Percentiles rank a stretch among this genome's conserved stretches.
phyloP scores from a whole-genome alignment of 208 protist genomes.

The Acanthamoeba quina region DNA sequence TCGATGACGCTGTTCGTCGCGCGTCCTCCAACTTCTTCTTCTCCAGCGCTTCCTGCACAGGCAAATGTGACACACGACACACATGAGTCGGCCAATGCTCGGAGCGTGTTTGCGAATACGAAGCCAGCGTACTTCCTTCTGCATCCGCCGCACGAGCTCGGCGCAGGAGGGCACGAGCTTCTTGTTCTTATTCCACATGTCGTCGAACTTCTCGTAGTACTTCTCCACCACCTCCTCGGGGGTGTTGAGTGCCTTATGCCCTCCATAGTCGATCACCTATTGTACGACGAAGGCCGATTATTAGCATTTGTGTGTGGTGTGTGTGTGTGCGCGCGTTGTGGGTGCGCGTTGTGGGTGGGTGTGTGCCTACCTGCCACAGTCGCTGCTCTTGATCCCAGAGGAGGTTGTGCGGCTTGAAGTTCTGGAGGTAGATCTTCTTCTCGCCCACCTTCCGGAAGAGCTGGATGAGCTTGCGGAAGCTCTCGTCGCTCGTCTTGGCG shows the following conservation, averaged over 20 bases:
- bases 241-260: constrained; percentile 20
- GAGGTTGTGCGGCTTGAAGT: constrained; percentile 73
- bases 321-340: too few relatives aligned
- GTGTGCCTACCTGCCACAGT: neutral
- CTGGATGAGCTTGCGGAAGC: constrained; percentile 50
- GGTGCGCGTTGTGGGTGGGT: too few relatives aligned
- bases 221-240: constrained; percentile 28
- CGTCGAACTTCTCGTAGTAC: constrained; percentile 71
- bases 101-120: neutral
- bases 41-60: neutral
- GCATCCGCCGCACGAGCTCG: constrained; percentile 21
- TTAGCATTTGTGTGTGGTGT: too few relatives aligned
- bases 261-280: constrained; percentile 64
- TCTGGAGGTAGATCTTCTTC: constrained; percentile 60
- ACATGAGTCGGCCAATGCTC: neutral
- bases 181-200: constrained; percentile 72
- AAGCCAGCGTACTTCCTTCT: neutral
- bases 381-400: constrained; percentile 57
- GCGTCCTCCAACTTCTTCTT: constrained; percentile 27
- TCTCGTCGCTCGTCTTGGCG: neutral
- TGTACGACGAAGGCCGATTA: neutral
- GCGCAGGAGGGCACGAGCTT: constrained; percentile 8
- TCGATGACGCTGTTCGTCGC: neutral
- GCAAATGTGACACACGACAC: neutral
- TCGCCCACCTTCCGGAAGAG: constrained; percentile 23